A percentile compares a stretch with the other conserved stretches of the same genome.
phyloP scores from a whole-genome alignment of 2,329 filamentous ascomycete species.

The Rugonectria rugulosa region DNA sequence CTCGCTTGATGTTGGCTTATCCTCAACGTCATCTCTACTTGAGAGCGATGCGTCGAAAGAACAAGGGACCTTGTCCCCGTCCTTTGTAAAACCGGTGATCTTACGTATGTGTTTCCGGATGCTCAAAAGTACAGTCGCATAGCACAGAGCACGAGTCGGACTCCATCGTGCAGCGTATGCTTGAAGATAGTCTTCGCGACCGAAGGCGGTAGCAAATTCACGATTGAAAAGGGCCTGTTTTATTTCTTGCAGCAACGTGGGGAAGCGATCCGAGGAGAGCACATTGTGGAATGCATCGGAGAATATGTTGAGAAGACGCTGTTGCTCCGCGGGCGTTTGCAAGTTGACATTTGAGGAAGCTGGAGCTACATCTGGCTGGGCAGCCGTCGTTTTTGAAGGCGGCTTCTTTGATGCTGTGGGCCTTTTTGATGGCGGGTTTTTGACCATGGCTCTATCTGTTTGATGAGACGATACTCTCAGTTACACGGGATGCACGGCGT shows the following conservation, averaged over 20 bases:
- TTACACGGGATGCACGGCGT: no score
- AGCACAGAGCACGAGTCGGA: constrained; percentile 83
- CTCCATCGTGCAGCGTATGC: constrained; percentile 94
- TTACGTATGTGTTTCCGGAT: constrained; percentile 46
- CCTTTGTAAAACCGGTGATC: constrained; percentile 27
- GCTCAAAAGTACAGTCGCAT: constrained; percentile 64
- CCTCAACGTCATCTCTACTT: constrained; percentile 1
- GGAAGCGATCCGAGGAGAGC: constrained; percentile 56
- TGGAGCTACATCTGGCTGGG: constrained; percentile 17
- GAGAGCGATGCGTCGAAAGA: no score
- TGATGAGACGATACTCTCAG: neutral
- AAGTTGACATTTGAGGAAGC: constrained; percentile 20
- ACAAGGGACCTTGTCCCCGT: neutral
- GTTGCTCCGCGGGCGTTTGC: constrained; percentile 55
- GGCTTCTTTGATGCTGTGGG: neutral
- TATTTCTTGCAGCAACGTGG: constrained; percentile 75
- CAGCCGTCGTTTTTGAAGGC: neutral
- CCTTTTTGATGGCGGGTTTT: constrained; percentile 33
- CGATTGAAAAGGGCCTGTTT: constrained; percentile 87
- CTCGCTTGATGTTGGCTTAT: neutral
- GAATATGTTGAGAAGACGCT: constrained; percentile 78
- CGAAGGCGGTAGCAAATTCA: constrained; percentile 85
- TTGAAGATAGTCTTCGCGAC: constrained; percentile 71
- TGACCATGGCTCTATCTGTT: constrained; percentile 33
- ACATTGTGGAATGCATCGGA: constrained; percentile 65